Conservation (phyloP, 2,329 filamentous ascomycete genomes). For the Clarireedia homoeocarpa region DNA sequence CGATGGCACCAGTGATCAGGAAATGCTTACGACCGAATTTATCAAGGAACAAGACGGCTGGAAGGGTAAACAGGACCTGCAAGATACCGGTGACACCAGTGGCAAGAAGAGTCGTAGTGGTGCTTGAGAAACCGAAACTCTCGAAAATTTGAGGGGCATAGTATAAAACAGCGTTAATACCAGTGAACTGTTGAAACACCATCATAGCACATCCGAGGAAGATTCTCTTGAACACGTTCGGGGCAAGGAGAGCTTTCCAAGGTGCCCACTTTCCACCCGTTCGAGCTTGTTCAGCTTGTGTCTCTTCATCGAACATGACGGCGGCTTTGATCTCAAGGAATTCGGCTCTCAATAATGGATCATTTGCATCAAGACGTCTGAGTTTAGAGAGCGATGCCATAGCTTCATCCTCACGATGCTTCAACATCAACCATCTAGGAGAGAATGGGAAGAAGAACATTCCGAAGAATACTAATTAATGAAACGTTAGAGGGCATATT, state of each 20-base stretch:
- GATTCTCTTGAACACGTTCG: slow-evolving; percentile 38
- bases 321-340: slow-evolving; percentile 47
- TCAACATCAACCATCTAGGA: slow-evolving; percentile 40
- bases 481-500: neutral
- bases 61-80: slow-evolving; percentile 58
- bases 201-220: slow-evolving; percentile 41
- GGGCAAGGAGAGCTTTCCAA: slow-evolving; percentile 32
- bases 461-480: slow-evolving; percentile 36
- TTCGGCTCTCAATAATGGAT: slow-evolving; percentile 47
- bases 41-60: slow-evolving; percentile 57
- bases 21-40: slow-evolving; percentile 55
- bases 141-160: slow-evolving; percentile 40
- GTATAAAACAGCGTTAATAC: slow-evolving; percentile 37
- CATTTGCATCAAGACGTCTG: slow-evolving; percentile 35
- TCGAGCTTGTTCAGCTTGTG: slow-evolving; percentile 30
- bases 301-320: slow-evolving; percentile 45
- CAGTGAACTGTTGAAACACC: slow-evolving; percentile 44
- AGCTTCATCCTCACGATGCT: slow-evolving; percentile 37
- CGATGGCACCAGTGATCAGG: slow-evolving; percentile 54
- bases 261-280: slow-evolving; percentile 41
- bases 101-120: slow-evolving; percentile 48
- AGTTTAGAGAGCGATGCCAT: slow-evolving; percentile 36
- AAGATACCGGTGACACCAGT: slow-evolving; percentile 63
- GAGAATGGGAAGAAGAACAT: slow-evolving; percentile 47
- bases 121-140: slow-evolving; percentile 33